Percentiles rank a stretch among this genome's conserved stretches.
phyloP scores from a whole-genome alignment of 2,329 filamentous ascomycete genomes.

The Colletotrichum endophyticum region DNA sequence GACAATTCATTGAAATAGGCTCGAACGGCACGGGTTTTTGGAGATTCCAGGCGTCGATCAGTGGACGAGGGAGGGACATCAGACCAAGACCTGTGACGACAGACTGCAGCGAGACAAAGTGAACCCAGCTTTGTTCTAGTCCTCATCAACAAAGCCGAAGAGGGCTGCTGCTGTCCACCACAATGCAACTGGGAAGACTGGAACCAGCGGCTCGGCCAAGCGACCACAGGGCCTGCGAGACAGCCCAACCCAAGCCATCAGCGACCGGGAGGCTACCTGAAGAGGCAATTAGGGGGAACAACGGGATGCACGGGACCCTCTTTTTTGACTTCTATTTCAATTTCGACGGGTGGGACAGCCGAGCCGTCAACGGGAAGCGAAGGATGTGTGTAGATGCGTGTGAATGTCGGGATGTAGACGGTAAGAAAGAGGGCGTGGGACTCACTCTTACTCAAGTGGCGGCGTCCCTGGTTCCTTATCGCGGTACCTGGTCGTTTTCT shows the following conservation, averaged over 20 bases:
- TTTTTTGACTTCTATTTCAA: slow-evolving; percentile 17
- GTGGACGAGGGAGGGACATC: background rate
- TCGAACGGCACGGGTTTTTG: background rate
- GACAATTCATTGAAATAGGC: slow-evolving; percentile 1
- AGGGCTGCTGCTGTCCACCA: background rate
- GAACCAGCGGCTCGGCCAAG: background rate
- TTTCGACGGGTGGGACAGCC: slow-evolving; percentile 3
- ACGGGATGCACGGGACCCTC: background rate
- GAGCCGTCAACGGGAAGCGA: slow-evolving; percentile 1
- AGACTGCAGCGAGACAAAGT: background rate
- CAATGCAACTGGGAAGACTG: background rate
- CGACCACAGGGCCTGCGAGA: background rate
- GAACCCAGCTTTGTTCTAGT: background rate
- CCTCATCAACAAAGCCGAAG: background rate
- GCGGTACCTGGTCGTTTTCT: background rate
- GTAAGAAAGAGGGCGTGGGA: background rate
- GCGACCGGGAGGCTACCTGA: background rate
- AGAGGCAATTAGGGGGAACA: background rate
- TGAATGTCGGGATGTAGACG: background rate
- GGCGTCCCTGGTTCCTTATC: background rate
- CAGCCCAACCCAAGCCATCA: background rate
- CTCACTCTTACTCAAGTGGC: background rate
- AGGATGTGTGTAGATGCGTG: background rate
- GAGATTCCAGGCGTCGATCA: background rate
- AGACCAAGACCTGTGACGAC: background rate